These are phyloP conservation scores for Botrytis pseudocinerea DNA, from an alignment of 2,329 filamentous ascomycete species.

Conservation along the genomic window DNA sequence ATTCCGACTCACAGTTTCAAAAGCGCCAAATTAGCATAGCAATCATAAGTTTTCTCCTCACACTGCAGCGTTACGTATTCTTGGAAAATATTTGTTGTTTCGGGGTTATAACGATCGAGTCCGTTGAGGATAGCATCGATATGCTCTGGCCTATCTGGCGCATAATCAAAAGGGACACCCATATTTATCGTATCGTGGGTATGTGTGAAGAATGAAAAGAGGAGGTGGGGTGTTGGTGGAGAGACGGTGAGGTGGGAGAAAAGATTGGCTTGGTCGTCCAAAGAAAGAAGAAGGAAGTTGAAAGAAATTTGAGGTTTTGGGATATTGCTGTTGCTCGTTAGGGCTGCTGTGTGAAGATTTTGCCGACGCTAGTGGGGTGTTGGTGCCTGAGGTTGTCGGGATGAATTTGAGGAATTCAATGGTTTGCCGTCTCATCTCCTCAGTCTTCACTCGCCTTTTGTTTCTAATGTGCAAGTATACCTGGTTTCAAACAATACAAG, in stretches of 20 bases:
- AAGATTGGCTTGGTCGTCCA: slow-evolving; percentile 19
- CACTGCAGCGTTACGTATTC: slow-evolving; percentile 93
- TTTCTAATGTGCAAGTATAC: background rate
- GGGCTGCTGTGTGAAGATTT: slow-evolving; percentile 24
- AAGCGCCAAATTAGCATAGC: slow-evolving; percentile 93
- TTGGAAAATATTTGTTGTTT: slow-evolving; percentile 91
- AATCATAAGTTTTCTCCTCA: slow-evolving; percentile 90
- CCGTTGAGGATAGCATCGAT: slow-evolving; percentile 94
- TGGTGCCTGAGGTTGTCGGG: background rate
- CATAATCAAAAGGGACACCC: slow-evolving; percentile 70
- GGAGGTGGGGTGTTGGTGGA: slow-evolving; percentile 9
- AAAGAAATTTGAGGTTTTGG: slow-evolving; percentile 22
- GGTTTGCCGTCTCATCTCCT: background rate
- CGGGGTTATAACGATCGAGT: slow-evolving; percentile 97
- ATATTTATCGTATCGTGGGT: slow-evolving; percentile 28
- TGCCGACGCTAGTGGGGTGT: slow-evolving; percentile 23
- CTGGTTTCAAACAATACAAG: background rate
- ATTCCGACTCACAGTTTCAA: slow-evolving; percentile 83
- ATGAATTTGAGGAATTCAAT: background rate
- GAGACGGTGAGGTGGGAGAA: slow-evolving; percentile 16
- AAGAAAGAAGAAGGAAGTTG: slow-evolving; percentile 17
- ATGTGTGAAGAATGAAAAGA: background rate
- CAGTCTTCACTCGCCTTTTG: background rate
- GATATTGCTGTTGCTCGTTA: slow-evolving; percentile 18
- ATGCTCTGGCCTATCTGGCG: slow-evolving; percentile 86